Conservation (phyloP, 2,329 filamentous ascomycete species). For the Dactylellina parvicollis region DNA sequence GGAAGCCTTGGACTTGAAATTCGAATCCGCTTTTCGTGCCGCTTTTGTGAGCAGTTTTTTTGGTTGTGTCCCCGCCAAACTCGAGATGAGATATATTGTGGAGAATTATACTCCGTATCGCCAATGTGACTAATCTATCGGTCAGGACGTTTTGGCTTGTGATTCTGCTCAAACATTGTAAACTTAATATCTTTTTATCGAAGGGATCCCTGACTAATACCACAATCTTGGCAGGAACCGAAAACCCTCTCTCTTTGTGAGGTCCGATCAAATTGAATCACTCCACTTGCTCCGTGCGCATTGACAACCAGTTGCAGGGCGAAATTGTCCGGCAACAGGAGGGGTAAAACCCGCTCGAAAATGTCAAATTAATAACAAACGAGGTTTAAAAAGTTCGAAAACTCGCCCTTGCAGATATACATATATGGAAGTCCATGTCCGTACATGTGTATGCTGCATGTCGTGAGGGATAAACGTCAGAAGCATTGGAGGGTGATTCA, state of each 20-base stretch:
- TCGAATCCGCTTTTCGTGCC: constrained; percentile 8
- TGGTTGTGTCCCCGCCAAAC: not conserved
- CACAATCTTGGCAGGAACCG: constrained; percentile 31
- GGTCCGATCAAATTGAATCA: constrained; percentile 30
- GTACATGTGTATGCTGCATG: constrained; percentile 10
- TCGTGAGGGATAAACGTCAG: constrained; percentile 44
- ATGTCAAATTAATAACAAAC: not conserved
- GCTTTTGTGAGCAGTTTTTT: not conserved
- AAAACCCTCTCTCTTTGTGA: constrained; percentile 13
- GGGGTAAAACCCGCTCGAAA: constrained; percentile 14
- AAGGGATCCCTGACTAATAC: constrained; percentile 42
- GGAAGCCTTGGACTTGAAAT: not conserved
- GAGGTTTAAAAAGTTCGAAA: not conserved
- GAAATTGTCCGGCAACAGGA: constrained; percentile 37
- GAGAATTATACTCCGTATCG: constrained; percentile 44
- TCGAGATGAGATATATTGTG: not conserved
- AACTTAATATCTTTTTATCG: constrained; percentile 37
- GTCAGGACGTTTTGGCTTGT: constrained; percentile 23
- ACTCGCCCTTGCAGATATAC: constrained; percentile 4
- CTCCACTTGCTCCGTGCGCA: constrained; percentile 38
- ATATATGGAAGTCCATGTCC: constrained; percentile 19
- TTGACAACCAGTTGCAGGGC: not conserved
- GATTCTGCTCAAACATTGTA: constrained; percentile 21
- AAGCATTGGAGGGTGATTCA: constrained; percentile 23
- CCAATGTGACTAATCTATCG: constrained; percentile 30